Evolutionary conservation across 2,329 filamentous ascomycete genomes (phyloP).

Genomic region (Neopestalotiopsis clavispora): DNA sequence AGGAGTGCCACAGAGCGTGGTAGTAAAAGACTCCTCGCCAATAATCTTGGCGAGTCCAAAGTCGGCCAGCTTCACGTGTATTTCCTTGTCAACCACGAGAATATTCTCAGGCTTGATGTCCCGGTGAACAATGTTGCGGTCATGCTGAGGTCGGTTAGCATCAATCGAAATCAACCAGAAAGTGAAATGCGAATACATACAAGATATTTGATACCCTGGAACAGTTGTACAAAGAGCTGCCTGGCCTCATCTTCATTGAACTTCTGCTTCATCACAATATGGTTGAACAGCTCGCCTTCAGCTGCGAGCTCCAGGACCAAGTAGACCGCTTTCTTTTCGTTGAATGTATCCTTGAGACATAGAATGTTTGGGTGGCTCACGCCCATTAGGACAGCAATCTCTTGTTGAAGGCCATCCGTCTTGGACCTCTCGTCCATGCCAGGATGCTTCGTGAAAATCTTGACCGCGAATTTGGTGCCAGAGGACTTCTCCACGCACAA

Average conservation of each 20-base stretch:
- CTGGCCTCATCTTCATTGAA: slow-evolving; percentile 83
- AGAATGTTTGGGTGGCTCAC: slow-evolving; percentile 93
- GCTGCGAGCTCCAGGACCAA: slow-evolving; percentile 88
- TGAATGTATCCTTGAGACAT: slow-evolving; percentile 93
- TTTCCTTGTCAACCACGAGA: slow-evolving; percentile 80
- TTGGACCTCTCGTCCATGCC: slow-evolving; percentile 85
- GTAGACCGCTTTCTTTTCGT: slow-evolving; percentile 89
- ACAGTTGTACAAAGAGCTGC: slow-evolving; percentile 87
- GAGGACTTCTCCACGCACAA: slow-evolving; percentile 85
- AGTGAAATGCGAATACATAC: slow-evolving; percentile 55
- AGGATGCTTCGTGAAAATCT: slow-evolving; percentile 87
- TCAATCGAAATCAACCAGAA: background rate
- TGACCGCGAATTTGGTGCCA: slow-evolving; percentile 86
- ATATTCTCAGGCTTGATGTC: slow-evolving; percentile 99
- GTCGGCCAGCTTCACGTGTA: slow-evolving; percentile 91
- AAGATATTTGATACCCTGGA: slow-evolving; percentile 93
- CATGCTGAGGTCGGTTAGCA: slow-evolving; percentile 68
- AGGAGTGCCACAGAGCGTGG: slow-evolving; percentile 94
- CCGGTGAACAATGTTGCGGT: slow-evolving; percentile 94
- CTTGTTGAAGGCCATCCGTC: slow-evolving; percentile 86
- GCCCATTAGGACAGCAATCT: slow-evolving; percentile 96
- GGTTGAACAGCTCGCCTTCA: slow-evolving; percentile 95
- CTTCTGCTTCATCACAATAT: slow-evolving; percentile 89
- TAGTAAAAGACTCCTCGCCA: slow-evolving; percentile 97
- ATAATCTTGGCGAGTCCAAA: slow-evolving; percentile 99